Evolutionary conservation across 495 filamentous ascomycete genomes (phyloP).

Genomic region (Penicillium atrosanguineum): DNA sequence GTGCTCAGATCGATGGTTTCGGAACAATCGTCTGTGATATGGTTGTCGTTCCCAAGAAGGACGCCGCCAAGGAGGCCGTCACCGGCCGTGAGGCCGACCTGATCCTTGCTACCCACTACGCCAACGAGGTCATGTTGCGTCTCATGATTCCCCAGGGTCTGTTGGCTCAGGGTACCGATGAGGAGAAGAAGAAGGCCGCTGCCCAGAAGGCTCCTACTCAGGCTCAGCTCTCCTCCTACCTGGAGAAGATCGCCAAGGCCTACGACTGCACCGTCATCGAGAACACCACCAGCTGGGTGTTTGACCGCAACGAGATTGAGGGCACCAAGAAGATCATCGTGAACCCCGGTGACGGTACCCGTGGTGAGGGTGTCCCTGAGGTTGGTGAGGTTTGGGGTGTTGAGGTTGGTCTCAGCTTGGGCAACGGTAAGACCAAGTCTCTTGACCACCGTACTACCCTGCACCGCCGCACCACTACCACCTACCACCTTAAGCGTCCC

Average conservation of each 20-base stretch:
- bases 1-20: conserved; percentile 97
- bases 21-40: conserved; percentile 96
- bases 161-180: conserved; percentile 76
- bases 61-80: conserved; percentile 55
- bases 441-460: conserved; percentile 84
- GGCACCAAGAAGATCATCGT: conserved; percentile 98
- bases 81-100: conserved; percentile 79
- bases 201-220: conserved; percentile 77
- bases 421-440: conserved; percentile 90
- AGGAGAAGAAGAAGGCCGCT: conserved; percentile 91
- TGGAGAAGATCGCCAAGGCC: conserved; percentile 87
- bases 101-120: conserved; percentile 86
- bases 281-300: conserved; percentile 94
- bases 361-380: conserved; percentile 87
- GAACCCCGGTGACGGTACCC: conserved; percentile 76
- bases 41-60: conserved; percentile 64
- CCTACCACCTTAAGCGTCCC: conserved; percentile 85
- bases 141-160: conserved; percentile 88
- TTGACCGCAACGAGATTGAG: conserved; percentile 96
- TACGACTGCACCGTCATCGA: conserved; percentile 94
- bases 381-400: conserved; percentile 97
- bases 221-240: conserved; percentile 74
- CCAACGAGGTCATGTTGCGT: conserved; percentile 89
- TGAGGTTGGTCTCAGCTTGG: conserved; percentile 87
- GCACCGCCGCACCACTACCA: conserved; percentile 87